These are phyloP conservation scores for Rhytidhysteron rufulum DNA, from an alignment of 2,329 filamentous ascomycete genomes.

Conservation along the genomic window DNA sequence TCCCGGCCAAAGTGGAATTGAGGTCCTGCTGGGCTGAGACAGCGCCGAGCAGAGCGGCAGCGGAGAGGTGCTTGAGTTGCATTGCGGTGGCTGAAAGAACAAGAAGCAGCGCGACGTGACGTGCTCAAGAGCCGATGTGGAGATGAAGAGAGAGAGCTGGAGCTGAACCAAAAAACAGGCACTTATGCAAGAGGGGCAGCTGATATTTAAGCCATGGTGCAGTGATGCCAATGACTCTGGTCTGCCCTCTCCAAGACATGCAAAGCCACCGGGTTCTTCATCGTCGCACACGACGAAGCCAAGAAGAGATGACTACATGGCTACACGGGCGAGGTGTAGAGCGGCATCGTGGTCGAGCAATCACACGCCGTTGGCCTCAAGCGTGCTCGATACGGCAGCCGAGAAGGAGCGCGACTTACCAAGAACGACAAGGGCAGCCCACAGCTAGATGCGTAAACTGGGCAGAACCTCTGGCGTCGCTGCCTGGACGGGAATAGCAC, in stretches of 20 bases:
- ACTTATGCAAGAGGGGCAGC: too few species aligned
- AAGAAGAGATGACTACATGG: not conserved
- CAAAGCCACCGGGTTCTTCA: too few species aligned
- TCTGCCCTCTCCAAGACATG: too few species aligned
- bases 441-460: not conserved
- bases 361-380: not conserved
- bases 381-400: not conserved
- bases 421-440: not conserved
- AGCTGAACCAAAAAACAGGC: too few species aligned
- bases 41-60: conserved; percentile 32
- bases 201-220: too few species aligned
- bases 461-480: not conserved
- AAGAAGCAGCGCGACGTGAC: too few species aligned
- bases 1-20: conserved; percentile 22
- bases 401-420: not conserved
- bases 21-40: conserved; percentile 32
- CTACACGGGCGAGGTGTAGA: not conserved
- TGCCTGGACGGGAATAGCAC: not conserved
- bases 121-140: too few species aligned
- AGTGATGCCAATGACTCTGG: too few species aligned
- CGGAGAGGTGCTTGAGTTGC: conserved; percentile 35
- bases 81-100: too few species aligned
- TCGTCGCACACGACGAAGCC: too few species aligned
- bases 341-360: not conserved
- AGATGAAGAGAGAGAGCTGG: too few species aligned